Conservation (phyloP, 2,329 filamentous ascomycete species). For the Myriosclerotinia duriaeana region DNA sequence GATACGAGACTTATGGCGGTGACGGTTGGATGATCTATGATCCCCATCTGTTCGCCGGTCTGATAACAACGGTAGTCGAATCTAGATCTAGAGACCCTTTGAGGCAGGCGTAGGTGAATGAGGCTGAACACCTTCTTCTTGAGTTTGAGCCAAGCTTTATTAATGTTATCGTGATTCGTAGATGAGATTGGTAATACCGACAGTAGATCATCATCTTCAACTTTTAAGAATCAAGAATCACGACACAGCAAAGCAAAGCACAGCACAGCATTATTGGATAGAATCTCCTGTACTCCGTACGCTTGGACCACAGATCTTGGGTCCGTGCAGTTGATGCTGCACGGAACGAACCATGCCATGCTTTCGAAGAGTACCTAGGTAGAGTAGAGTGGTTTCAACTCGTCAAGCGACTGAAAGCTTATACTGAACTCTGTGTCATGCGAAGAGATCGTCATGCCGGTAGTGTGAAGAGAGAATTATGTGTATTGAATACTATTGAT, state of each 20-base stretch:
- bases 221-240: background rate
- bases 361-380: too few species aligned
- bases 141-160: background rate
- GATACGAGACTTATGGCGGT: background rate
- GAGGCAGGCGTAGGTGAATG: background rate
- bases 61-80: background rate
- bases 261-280: slow-evolving; percentile 2
- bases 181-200: background rate
- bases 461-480: background rate
- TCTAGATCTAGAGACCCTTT: background rate
- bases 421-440: background rate
- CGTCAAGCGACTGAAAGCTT: background rate
- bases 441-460: background rate
- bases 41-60: background rate
- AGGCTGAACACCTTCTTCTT: background rate
- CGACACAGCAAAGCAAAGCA: background rate
- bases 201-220: background rate
- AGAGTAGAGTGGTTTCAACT: background rate
- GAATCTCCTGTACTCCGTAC: slow-evolving; percentile 10
- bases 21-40: background rate
- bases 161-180: slow-evolving; percentile 1
- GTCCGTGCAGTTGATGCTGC: slow-evolving; percentile 12
- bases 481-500: too few species aligned
- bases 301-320: slow-evolving; percentile 18
- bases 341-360: too few species aligned